Base-by-base conservation (phyloP, 768 basidiomycete genomes). In the Rhizopogon salebrosus region DNA sequence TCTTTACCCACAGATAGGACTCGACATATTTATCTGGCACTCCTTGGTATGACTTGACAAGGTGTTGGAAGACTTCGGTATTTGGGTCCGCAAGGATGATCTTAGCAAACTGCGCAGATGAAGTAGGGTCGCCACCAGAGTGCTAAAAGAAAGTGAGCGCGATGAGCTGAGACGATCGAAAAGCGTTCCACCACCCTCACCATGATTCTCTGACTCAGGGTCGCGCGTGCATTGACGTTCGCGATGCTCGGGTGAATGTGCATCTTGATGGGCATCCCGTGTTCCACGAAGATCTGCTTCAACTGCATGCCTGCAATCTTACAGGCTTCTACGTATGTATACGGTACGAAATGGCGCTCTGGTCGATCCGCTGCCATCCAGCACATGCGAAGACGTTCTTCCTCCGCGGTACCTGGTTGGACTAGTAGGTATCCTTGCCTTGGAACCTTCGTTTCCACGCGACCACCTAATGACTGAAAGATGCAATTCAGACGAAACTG, bases 271-370 rank as follows among this genome's bases (percentile, higher is more conserved):
- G 87, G 80, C 3, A 58, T 63, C 4, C 82, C 84, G 31, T 84
- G 73, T 54, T 87, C 82, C 14, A 83, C 68, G 55, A 92, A 91
- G 31, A 91, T 86, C 61, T 90, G 88, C 66, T 80, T 86, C 49
- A 91, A 62, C 13, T 88, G 66, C 76, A 80, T 82, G 11, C 85
- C 84, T 0, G 82, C 80, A n/a, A 85, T 79, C 66, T 87, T 89
- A 71, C 89, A 91, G n/a, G 89, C 86, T 35, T 90, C 87, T 14
- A 92, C 81, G 62, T 82, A 92, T 46, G 87, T 87, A 64, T 85
- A 85, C 7, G 89, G 89, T 40, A 91, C 89, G 56, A 92, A 87
- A 64, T 81, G 78, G 52, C 89, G 73, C 26, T 88, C 85, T 6
- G 89, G 89, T 52, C 89, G 73, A 57, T 90, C 87, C 2, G 70